Evolutionary conservation across 805 yeast species (phyloP), one percentile per base, ranked within the genome.

Genomic region (Saturnispora mendoncae): DNA sequence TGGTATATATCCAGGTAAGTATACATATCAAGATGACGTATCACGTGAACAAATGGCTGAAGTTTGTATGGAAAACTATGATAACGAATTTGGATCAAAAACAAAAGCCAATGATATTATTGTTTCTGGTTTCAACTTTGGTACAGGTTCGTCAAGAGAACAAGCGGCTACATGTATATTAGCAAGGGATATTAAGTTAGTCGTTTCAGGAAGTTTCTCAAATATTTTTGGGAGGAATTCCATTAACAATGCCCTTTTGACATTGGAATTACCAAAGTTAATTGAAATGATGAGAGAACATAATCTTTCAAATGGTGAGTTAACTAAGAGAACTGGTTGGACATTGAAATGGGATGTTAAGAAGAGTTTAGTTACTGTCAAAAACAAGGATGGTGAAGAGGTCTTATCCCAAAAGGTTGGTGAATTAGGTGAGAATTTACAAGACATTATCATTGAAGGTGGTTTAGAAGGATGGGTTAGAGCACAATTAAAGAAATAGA

Each of bases 21-120:
- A 92, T 70, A 92, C 99, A 8, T 92, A 92, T 66, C 97, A 92
- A 67, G 99, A 92, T 62, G 97, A 92, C 58, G 92, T 92, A 36
- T 75, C 97, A 32, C 74, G 83, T 55, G 95, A 85, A 53, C 85
- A 82, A 60, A 92, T 92, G 99, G 98, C 98, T 27, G 84, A 90
- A 64, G 98, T 92, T 36, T 92, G 98, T 68, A 92, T 92, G 99
- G 98, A 92, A 66, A 92, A 92, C 68, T 92, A 92, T 64, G 99
- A 92, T 62, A 60, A 84, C 12, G 95, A 88, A 50, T 92, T 92
- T 62, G 80, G 83, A 44, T 48, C 64, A 24, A 88, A 86, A 69
- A 84, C 94, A 24, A 69, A 77, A 47, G 74, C 95, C 4, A 59
- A 86, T 37, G 99, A 92, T 62, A 87, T 92, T 52, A 75, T 92